Evolutionary conservation across 1,139 yeast genomes (phyloP), one percentile per base, ranked within the genome.

Genomic region (Sugiyamaella paludigena): DNA sequence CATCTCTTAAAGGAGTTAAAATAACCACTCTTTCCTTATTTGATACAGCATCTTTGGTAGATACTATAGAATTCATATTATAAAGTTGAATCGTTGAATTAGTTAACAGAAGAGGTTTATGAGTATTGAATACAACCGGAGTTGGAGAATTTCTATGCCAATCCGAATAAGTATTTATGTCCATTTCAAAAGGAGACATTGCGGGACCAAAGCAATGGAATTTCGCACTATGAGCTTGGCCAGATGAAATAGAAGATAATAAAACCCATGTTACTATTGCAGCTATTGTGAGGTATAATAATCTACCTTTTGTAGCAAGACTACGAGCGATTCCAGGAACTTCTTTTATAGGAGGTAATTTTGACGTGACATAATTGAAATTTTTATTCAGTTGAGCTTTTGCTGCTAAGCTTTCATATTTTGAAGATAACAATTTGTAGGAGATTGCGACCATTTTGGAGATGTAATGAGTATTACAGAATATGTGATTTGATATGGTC

Each of bases 1-100:
- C 96, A 62, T 88, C 85, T 62, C 95, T 76, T 52, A 88, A 71
- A 1, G 96, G 96, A 66, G 88, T 78, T 57, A 85, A 75, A 50
- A 88, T 70, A 50, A 88, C 70, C 11, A 88, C 81, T 43, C 83
- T 78, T 56, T 87, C 94, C 12, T 80, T 78, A 12, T 81, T 67
- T n/a, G 65, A 61, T 13, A 69, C 69, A 2, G 91, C 94, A 40
- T 75, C 71, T 3, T 65, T 60, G 12, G 76, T 64, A 13, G 79
- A 74, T 38, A 64, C 67, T 56, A 72, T 71, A 47, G 72, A 70
- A 42, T 69, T 67, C 44, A 79, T 59, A 57, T 79, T 82, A 52
- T 73, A 74, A 52, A 67, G 74, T 37, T 72, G 74, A 10, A 77
- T 53, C 8, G 58, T 39, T 7, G 55, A 46, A 38, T 57, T 57